Percentiles rank a stretch among this genome's conserved stretches.
Conservation (phyloP, 768 basidiomycete genomes). For the Stropharia rugosoannulata region DNA sequence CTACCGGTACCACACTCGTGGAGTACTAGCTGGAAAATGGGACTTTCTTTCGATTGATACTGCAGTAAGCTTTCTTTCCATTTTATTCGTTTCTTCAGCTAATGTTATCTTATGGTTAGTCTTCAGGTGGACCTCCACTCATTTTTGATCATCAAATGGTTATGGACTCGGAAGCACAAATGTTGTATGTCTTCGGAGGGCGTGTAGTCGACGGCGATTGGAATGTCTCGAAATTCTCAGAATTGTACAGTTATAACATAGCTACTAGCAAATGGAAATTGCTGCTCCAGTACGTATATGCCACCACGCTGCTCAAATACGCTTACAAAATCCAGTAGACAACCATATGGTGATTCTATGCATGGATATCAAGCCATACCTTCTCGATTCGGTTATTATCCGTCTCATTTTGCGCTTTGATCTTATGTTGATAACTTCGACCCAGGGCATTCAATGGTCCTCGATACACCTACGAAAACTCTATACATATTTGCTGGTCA, state of each 20-base stretch:
- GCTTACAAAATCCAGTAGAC: conserved; percentile 1
- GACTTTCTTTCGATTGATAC: conserved; percentile 68
- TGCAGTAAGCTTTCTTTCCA: conserved; percentile 40
- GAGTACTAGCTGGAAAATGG: conserved; percentile 66
- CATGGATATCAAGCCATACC: conserved; percentile 44
- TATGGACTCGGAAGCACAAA: conserved; percentile 68
- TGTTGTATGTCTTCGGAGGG: conserved; percentile 77
- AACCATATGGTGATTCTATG: conserved; percentile 25
- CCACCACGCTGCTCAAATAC: not conserved
- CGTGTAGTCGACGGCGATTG: conserved; percentile 67
- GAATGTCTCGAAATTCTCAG: conserved; percentile 61
- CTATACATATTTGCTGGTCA: conserved; percentile 79
- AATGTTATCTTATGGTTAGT: conserved; percentile 30
- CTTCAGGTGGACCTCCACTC: conserved; percentile 66
- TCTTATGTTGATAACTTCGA: not conserved
- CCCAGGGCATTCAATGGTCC: conserved; percentile 81
- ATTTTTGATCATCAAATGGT: conserved; percentile 83
- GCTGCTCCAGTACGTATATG: conserved; percentile 54
- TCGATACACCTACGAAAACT: conserved; percentile 56
- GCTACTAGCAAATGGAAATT: conserved; percentile 61
- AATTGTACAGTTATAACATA: conserved; percentile 73
- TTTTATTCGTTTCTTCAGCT: not conserved
- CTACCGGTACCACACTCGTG: conserved; percentile 71
- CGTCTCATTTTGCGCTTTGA: not conserved
- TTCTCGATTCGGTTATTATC: conserved; percentile 55